phyloP scores from a whole-genome alignment of 208 protist species.

The Entamoeba moshkovskii region DNA sequence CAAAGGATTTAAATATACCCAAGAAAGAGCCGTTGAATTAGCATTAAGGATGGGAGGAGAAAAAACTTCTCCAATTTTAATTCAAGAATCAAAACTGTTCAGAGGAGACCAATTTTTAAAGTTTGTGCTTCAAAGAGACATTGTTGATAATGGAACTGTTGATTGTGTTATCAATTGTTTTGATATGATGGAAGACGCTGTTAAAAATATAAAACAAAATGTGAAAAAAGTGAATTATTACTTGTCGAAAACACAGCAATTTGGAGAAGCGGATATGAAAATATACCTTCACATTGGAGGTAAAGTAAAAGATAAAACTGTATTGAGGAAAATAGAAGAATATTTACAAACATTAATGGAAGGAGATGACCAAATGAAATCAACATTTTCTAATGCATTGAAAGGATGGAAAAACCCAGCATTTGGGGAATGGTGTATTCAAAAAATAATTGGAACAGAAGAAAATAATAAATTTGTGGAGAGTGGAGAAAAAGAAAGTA shows the following conservation, averaged over 20 bases:
- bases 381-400: background rate
- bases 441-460: background rate
- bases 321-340: background rate
- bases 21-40: background rate
- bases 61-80: background rate
- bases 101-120: background rate
- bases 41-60: background rate
- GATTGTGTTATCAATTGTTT: background rate
- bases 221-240: background rate
- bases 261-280: background rate
- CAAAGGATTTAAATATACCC: background rate
- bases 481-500: background rate
- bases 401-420: background rate
- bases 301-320: background rate
- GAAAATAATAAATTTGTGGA: background rate
- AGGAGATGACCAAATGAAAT: background rate
- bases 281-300: background rate
- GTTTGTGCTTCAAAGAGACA: background rate
- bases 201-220: background rate
- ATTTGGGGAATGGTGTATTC: background rate
- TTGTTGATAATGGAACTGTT: background rate
- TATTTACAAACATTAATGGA: background rate
- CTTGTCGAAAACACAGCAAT: background rate
- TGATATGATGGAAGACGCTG: background rate
- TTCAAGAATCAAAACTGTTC: background rate